Percentiles rank a stretch among this genome's conserved stretches.
phyloP scores from a whole-genome alignment of 176 grass and related monocot species.

The Aegilops speltoides region DNA sequence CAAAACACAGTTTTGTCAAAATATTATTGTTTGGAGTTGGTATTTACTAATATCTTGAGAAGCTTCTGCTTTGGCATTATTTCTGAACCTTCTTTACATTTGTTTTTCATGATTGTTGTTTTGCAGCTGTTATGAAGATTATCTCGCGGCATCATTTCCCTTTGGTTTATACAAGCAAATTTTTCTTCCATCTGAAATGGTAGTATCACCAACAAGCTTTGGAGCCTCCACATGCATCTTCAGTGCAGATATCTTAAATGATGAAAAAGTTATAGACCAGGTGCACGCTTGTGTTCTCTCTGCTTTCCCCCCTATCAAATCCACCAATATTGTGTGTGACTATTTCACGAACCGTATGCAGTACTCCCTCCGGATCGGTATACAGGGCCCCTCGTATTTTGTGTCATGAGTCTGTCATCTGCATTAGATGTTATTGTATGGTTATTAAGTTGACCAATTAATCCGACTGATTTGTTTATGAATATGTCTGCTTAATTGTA shows the following conservation, averaged over 20 bases:
- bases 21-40: background rate
- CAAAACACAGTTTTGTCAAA: background rate
- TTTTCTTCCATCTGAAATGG: conserved; percentile 83
- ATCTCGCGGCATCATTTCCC: conserved; percentile 77
- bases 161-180: conserved; percentile 93
- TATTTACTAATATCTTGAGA: conserved; percentile 7
- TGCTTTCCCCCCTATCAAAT: conserved; percentile 7
- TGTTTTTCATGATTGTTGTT: conserved; percentile 32
- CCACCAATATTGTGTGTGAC: background rate
- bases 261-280: conserved; percentile 93
- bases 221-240: conserved; percentile 90
- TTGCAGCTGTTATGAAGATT: conserved; percentile 91
- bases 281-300: conserved; percentile 38
- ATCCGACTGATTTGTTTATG: background rate
- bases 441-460: conserved; percentile 17
- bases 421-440: background rate
- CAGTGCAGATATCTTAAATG: conserved; percentile 83
- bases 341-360: background rate
- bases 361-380: background rate
- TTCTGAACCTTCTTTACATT: conserved; percentile 23
- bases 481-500: conserved; percentile 12
- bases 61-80: conserved; percentile 19
- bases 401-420: background rate
- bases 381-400: background rate
- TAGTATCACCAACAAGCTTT: conserved; percentile 61